Conservation (phyloP, 129 eudicot genomes). For the Flaveria trinervia region DNA sequence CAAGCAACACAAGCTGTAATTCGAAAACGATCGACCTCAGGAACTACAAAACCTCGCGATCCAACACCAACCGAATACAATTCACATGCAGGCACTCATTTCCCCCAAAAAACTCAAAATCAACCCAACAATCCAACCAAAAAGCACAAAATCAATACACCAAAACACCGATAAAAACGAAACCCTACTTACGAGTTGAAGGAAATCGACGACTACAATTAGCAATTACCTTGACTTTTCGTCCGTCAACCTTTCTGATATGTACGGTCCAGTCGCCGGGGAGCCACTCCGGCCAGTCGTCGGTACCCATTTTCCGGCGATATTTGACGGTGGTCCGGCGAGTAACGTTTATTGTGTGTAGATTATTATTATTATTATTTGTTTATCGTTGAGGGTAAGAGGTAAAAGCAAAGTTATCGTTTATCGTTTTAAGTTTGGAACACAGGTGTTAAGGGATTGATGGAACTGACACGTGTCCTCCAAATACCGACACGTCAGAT, state of each 20-base stretch:
- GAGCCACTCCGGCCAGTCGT: conserved; percentile 60
- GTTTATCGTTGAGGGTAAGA: too few species aligned
- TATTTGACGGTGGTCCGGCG: conserved; percentile 22
- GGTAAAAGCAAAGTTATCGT: conserved; percentile 2
- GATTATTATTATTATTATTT: too few species aligned
- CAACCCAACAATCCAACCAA: neutral
- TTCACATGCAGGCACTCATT: conserved; percentile 22
- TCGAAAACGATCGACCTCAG: conserved; percentile 4
- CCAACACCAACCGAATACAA: conserved; percentile 17
- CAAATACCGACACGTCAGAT: conserved; percentile 19
- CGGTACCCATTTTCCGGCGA: conserved; percentile 46
- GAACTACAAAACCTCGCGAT: conserved; percentile 11
- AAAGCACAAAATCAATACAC: conserved; percentile 3
- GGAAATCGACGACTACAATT: neutral
- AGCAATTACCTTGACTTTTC: conserved; percentile 56
- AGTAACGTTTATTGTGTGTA: conserved; percentile 12
- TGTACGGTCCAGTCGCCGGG: conserved; percentile 64
- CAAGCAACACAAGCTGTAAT: neutral
- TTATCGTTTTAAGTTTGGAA: neutral
- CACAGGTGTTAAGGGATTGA: neutral
- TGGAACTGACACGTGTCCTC: conserved; percentile 25
- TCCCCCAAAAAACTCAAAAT: neutral
- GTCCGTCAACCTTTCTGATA: conserved; percentile 38
- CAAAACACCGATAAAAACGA: neutral
- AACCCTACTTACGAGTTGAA: conserved; percentile 19